phyloP scores from a whole-genome alignment of 169 alveolate species.

The Cryptosporidium andersoni region DNA sequence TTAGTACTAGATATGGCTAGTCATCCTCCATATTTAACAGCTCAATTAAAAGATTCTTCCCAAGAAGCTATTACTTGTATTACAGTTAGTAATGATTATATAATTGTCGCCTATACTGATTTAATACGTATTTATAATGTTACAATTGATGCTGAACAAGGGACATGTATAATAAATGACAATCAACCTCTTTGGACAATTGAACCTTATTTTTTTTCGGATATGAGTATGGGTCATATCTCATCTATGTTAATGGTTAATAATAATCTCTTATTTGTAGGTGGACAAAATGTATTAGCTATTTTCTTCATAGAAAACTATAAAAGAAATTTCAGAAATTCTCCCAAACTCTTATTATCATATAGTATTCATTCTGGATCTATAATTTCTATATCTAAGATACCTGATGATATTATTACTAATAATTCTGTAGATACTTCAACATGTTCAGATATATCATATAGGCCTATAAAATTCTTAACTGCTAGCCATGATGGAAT shows the following conservation, averaged over 20 bases:
- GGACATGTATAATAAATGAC: slow-evolving; percentile 22
- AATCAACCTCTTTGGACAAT: slow-evolving; percentile 48
- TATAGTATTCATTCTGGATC: slow-evolving; percentile 55
- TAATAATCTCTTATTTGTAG: slow-evolving; percentile 44
- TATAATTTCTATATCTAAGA: slow-evolving; percentile 18
- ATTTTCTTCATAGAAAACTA: slow-evolving; percentile 11
- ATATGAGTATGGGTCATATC: slow-evolving; percentile 52
- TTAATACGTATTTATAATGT: slow-evolving; percentile 19
- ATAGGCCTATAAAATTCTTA: background rate
- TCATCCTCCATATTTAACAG: slow-evolving; percentile 55
- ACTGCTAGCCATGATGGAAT: slow-evolving; percentile 64
- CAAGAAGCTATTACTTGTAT: slow-evolving; percentile 37
- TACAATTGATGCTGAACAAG: slow-evolving; percentile 37
- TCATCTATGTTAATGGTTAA: slow-evolving; percentile 23
- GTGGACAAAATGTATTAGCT: slow-evolving; percentile 24
- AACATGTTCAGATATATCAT: background rate
- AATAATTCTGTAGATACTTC: background rate
- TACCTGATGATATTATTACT: slow-evolving; percentile 26
- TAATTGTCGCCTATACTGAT: slow-evolving; percentile 39
- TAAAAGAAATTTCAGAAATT: background rate
- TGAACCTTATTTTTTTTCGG: slow-evolving; percentile 51
- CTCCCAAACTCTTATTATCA: slow-evolving; percentile 39
- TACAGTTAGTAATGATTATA: background rate
- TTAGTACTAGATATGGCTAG: slow-evolving; percentile 56
- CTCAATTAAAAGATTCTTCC: slow-evolving; percentile 18